phyloP scores from a whole-genome alignment of 1,284 basidiomycete species.

The Entoloma clypeatum region DNA sequence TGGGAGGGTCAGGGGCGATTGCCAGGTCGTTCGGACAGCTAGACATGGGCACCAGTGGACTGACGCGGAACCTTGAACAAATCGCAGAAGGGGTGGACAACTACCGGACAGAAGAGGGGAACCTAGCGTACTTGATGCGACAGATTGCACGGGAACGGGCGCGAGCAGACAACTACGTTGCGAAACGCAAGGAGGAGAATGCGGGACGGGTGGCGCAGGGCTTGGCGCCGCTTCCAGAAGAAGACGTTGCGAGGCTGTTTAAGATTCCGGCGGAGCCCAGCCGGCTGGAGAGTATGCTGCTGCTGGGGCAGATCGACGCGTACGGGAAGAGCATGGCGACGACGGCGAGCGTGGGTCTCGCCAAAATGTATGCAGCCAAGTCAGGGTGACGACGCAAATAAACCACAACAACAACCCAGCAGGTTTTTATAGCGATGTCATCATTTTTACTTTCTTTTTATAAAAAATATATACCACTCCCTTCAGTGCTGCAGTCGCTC shows the following conservation, averaged over 20 bases:
- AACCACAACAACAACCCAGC: conserved; percentile 9
- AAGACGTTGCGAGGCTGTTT: conserved; percentile 80
- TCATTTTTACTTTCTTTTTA: conserved; percentile 6
- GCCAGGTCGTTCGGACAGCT: conserved; percentile 57
- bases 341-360: conserved; percentile 64
- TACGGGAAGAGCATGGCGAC: conserved; percentile 75
- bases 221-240: conserved; percentile 81
- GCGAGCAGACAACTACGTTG: conserved; percentile 77
- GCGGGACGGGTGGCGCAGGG: conserved; percentile 79
- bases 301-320: conserved; percentile 85
- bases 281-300: conserved; percentile 83
- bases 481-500: conserved; percentile 36
- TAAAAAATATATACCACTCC: conserved; percentile 17
- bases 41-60: conserved; percentile 56
- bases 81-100: conserved; percentile 83
- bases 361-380: conserved; percentile 74
- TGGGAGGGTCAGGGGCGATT: conserved; percentile 40
- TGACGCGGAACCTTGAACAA: conserved; percentile 72
- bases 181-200: conserved; percentile 91
- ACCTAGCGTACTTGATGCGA: conserved; percentile 87
- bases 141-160: conserved; percentile 89
- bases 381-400: conserved; percentile 26
- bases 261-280: conserved; percentile 89
- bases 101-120: conserved; percentile 89
- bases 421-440: conserved; percentile 12